A percentile compares a stretch with the other conserved stretches of the same genome.
Conservation (phyloP, 371 early-diverging fungal species). For the Rhizopus sp. region DNA sequence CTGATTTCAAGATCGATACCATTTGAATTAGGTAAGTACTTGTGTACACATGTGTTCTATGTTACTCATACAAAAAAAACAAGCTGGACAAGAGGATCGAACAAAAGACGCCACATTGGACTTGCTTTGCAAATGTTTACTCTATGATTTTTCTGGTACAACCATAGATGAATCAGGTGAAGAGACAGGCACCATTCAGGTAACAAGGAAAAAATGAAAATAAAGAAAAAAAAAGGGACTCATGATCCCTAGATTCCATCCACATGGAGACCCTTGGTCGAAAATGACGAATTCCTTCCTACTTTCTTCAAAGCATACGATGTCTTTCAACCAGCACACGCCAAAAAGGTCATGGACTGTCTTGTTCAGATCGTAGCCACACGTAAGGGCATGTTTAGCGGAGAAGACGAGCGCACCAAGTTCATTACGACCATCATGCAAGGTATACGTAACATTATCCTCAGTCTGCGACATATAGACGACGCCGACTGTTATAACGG, state of each 20-base stretch:
- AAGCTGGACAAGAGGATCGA: conserved; percentile 44
- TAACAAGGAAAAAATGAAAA: conserved; percentile 33
- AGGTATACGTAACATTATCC: conserved; percentile 64
- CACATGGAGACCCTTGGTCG: conserved; percentile 70
- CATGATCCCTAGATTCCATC: conserved; percentile 57
- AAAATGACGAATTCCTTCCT: conserved; percentile 60
- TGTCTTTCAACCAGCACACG: conserved; percentile 34
- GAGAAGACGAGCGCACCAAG: conserved; percentile 57
- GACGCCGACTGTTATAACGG: conserved; percentile 78
- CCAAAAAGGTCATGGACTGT: conserved; percentile 71
- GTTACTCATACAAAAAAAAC: neutral
- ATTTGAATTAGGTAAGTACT: conserved; percentile 40
- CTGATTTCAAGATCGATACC: conserved; percentile 33
- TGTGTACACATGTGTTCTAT: neutral
- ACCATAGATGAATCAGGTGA: conserved; percentile 81
- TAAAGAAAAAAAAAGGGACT: neutral
- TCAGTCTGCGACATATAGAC: conserved; percentile 52
- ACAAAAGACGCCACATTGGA: conserved; percentile 58
- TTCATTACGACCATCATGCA: conserved; percentile 69
- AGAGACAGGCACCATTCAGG: conserved; percentile 74
- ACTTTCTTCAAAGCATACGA: conserved; percentile 69
- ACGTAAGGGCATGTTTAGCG: conserved; percentile 79
- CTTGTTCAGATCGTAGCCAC: conserved; percentile 76
- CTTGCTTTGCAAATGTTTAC: conserved; percentile 69
- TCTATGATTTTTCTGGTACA: conserved; percentile 88